phyloP scores from a whole-genome alignment of 176 grass and related monocot species.

The Bonia amplexicaulis region DNA sequence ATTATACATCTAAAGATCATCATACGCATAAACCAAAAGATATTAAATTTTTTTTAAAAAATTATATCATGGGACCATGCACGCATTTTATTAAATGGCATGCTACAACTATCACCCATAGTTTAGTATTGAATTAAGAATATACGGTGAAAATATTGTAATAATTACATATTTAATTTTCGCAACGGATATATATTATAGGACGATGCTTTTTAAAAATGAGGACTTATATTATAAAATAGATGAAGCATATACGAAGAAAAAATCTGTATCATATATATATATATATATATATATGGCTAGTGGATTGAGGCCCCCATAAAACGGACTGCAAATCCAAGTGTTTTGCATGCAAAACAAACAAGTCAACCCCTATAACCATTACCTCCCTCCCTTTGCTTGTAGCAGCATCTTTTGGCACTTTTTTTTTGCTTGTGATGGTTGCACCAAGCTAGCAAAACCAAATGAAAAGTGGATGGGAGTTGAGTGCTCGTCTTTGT shows the following conservation, averaged over 20 bases:
- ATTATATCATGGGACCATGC: accelerated
- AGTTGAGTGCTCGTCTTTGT: conserved; percentile 6
- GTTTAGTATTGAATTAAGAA: too few relatives aligned
- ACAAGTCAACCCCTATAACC: background rate
- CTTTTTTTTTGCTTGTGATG: background rate
- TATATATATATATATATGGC: too few relatives aligned
- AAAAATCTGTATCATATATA: background rate
- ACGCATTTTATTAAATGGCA: too few relatives aligned
- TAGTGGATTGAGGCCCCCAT: background rate
- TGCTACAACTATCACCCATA: too few relatives aligned
- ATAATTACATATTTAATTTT: too few relatives aligned
- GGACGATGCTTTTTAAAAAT: too few relatives aligned
- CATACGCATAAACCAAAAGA: too few relatives aligned
- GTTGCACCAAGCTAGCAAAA: background rate
- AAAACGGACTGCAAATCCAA: background rate
- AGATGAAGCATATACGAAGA: background rate
- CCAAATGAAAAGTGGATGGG: background rate
- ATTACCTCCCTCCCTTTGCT: background rate
- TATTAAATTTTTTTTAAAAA: too few relatives aligned
- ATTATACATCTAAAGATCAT: too few relatives aligned
- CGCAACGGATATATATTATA: too few relatives aligned
- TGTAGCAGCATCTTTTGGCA: background rate
- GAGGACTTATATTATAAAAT: too few relatives aligned
- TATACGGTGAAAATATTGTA: too few relatives aligned
- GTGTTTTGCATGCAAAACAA: background rate